These are phyloP conservation scores for Trichophyton rubrum DNA, from an alignment of 2,329 filamentous ascomycete species.

Conservation along the genomic window DNA sequence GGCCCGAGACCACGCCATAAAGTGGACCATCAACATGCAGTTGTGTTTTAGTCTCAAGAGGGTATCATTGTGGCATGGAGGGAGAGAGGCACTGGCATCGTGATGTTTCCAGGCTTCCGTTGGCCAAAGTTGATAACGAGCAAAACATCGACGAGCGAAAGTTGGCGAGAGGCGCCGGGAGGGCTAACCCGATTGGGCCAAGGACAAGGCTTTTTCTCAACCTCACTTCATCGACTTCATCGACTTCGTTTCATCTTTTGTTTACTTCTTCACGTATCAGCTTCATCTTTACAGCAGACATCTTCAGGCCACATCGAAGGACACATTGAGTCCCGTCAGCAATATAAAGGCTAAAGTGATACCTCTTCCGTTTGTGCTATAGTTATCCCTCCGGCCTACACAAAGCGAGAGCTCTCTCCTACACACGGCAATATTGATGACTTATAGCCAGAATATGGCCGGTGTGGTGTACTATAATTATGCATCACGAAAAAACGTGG, in stretches of 20 bases:
- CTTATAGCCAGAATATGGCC: not conserved
- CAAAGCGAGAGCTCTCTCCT: not conserved
- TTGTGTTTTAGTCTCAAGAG: not conserved
- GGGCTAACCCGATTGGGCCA: not conserved
- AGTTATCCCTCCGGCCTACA: too few species aligned
- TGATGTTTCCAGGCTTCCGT: not conserved
- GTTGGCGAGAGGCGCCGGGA: not conserved
- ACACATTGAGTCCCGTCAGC: too few species aligned
- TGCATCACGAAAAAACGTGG: not conserved
- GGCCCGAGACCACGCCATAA: not conserved
- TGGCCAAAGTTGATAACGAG: not conserved
- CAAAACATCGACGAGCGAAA: not conserved
- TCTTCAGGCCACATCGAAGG: too few species aligned
- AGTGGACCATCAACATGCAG: not conserved
- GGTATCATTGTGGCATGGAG: too few species aligned
- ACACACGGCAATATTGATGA: not conserved
- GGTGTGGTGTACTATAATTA: not conserved
- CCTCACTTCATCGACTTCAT: not conserved
- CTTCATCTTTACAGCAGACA: too few species aligned
- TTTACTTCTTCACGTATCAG: not conserved
- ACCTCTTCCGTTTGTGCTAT: too few species aligned
- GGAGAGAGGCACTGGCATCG: too few species aligned
- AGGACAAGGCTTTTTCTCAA: not conserved
- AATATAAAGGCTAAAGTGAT: too few species aligned
- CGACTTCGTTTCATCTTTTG: not conserved